Conservation (phyloP, 306 rosid genomes). For the Fragaria nilgerrensis region DNA sequence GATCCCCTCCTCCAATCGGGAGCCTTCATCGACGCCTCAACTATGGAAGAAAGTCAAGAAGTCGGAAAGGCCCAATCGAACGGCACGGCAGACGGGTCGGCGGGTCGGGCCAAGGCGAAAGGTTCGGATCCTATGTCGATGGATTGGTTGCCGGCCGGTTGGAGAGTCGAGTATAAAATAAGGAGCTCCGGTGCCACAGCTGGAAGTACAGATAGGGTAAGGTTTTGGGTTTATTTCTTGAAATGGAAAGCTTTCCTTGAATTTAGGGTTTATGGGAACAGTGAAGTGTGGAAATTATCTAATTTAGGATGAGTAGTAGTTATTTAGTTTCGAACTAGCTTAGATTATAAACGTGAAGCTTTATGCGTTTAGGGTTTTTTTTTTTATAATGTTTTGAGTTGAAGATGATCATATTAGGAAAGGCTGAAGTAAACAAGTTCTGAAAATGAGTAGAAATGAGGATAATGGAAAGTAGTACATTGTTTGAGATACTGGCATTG, state of each 20-base stretch:
- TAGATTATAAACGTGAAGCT: background rate
- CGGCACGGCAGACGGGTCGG: constrained; percentile 1
- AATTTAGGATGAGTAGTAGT: background rate
- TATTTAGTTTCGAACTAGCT: background rate
- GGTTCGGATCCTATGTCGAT: constrained; percentile 3
- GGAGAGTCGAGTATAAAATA: constrained; percentile 44
- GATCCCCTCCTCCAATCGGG: constrained; percentile 50
- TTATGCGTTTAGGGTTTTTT: background rate
- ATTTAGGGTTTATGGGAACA: background rate
- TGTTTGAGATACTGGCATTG: background rate
- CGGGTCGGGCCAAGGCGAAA: constrained; percentile 22
- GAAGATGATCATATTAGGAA: background rate
- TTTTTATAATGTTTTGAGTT: background rate
- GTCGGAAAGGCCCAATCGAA: background rate
- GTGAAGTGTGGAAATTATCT: background rate
- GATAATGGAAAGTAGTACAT: background rate
- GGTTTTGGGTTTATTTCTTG: background rate
- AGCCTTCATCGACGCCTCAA: constrained; percentile 35
- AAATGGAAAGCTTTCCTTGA: background rate
- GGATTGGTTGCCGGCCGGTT: constrained; percentile 50
- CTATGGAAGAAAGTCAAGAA: background rate
- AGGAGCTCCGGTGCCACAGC: constrained; percentile 60
- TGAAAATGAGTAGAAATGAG: background rate
- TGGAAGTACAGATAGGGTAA: constrained; percentile 48
- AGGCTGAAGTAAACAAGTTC: background rate